phyloP scores from a whole-genome alignment of 2,329 filamentous ascomycete species.

The Alternaria solani region DNA sequence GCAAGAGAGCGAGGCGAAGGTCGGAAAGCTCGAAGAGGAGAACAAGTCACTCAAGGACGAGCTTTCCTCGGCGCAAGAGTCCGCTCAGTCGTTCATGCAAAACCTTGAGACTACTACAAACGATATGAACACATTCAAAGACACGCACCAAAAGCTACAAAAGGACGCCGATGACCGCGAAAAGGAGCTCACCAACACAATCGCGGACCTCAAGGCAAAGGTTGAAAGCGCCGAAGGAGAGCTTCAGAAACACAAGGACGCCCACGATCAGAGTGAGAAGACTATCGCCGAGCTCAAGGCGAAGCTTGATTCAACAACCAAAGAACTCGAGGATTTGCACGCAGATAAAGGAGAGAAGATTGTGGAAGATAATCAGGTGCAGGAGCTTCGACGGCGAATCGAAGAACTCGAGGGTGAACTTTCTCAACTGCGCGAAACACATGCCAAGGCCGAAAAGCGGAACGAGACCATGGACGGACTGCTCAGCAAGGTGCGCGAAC shows the following conservation, averaged over 20 bases:
- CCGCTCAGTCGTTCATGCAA: slow-evolving; percentile 57
- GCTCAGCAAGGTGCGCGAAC: slow-evolving; percentile 62
- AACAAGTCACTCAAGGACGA: slow-evolving; percentile 74
- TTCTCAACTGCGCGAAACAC: slow-evolving; percentile 37
- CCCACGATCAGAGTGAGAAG: slow-evolving; percentile 53
- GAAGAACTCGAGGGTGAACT: slow-evolving; percentile 45
- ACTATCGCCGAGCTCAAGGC: slow-evolving; percentile 48
- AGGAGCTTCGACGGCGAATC: slow-evolving; percentile 39
- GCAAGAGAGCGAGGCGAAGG: slow-evolving; percentile 72
- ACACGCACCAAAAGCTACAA: slow-evolving; percentile 57
- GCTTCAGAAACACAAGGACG: slow-evolving; percentile 54
- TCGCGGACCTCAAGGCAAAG: slow-evolving; percentile 40
- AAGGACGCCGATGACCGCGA: slow-evolving; percentile 43
- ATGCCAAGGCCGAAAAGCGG: slow-evolving; percentile 59
- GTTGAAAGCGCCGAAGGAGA: slow-evolving; percentile 54
- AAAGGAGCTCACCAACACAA: slow-evolving; percentile 38
- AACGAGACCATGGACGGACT: slow-evolving; percentile 63
- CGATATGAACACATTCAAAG: slow-evolving; percentile 66
- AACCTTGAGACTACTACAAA: slow-evolving; percentile 73
- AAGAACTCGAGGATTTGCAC: slow-evolving; percentile 59
- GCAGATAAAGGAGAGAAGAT: slow-evolving; percentile 42
- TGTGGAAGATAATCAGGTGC: slow-evolving; percentile 38
- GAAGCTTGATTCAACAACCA: slow-evolving; percentile 51
- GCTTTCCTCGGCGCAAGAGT: slow-evolving; percentile 74
- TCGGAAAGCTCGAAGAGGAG: slow-evolving; percentile 73